A percentile compares a stretch with the other conserved stretches of the same genome.
These are phyloP conservation scores for Talaromyces sp. DNA, from an alignment of 2,329 filamentous ascomycete species.

Conservation along the genomic window DNA sequence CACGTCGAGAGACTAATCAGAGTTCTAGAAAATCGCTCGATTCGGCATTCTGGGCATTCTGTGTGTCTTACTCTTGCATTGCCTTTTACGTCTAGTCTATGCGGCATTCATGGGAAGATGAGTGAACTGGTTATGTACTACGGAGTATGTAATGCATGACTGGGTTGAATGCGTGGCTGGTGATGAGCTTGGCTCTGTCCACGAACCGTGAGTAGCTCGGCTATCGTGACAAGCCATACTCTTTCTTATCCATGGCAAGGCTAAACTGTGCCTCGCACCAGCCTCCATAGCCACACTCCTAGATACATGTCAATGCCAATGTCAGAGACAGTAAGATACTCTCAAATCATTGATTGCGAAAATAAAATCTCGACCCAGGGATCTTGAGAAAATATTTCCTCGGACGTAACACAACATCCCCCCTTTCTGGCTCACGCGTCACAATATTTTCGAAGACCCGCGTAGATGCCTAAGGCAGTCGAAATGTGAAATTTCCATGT, in stretches of 20 bases:
- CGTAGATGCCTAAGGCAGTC: background rate
- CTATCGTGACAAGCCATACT: too few species aligned
- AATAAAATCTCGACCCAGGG: background rate
- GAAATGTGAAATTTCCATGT: background rate
- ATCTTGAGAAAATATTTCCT: background rate
- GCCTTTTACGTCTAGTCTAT: background rate
- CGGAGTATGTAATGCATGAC: background rate
- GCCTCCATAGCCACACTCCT: conserved; percentile 5
- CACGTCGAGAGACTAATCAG: background rate
- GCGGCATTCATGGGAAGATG: background rate
- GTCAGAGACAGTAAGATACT: too few species aligned
- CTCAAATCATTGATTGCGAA: background rate
- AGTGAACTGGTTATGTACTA: background rate
- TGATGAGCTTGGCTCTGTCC: background rate
- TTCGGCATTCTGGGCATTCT: background rate
- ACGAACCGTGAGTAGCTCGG: background rate
- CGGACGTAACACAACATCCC: background rate
- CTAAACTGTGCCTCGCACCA: conserved; percentile 4
- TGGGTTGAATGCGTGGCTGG: background rate
- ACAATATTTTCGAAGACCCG: background rate
- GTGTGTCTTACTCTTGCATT: background rate
- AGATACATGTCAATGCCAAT: too few species aligned
- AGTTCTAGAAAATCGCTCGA: background rate
- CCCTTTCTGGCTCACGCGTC: background rate
- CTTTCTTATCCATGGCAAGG: background rate